Percentiles rank a stretch among this genome's conserved stretches.
Evolutionary conservation across 139 green algal species (phyloP).

Genomic region (Trebouxia sp.): DNA sequence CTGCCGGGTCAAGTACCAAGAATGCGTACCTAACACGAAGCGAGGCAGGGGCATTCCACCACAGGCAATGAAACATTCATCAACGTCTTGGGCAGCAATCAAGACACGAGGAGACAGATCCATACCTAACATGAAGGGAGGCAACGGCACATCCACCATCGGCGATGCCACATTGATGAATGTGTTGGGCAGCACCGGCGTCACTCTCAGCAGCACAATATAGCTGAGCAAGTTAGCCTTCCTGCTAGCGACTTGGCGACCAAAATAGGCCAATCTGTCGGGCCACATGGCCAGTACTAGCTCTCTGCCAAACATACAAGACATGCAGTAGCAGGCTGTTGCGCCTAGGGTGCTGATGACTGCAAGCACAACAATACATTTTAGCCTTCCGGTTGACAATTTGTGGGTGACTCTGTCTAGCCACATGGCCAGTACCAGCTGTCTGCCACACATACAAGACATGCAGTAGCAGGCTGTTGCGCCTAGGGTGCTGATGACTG

Average conservation of each 20-base stretch:
- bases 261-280: slow-evolving; percentile 45
- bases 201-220: slow-evolving; percentile 79
- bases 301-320: slow-evolving; percentile 45
- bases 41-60: no score
- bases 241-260: slow-evolving; percentile 53
- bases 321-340: slow-evolving; percentile 52
- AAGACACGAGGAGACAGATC: neutral
- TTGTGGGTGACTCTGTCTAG: slow-evolving; percentile 54
- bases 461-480: slow-evolving; percentile 53
- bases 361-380: neutral
- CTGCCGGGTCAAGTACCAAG: no score
- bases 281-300: slow-evolving; percentile 60
- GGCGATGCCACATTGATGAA: slow-evolving; percentile 82
- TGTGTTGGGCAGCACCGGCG: slow-evolving; percentile 75
- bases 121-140: slow-evolving; percentile 40
- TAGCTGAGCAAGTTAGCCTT: slow-evolving; percentile 67
- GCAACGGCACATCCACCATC: slow-evolving; percentile 70
- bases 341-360: slow-evolving; percentile 54
- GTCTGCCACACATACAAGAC: slow-evolving; percentile 46
- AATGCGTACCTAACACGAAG: no score
- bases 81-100: no score
- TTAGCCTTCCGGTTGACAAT: slow-evolving; percentile 48
- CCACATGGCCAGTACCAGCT: slow-evolving; percentile 55
- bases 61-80: no score
- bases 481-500: slow-evolving; percentile 53